Conservation (phyloP, 306 rosid genomes). For the Trifolium repens region DNA sequence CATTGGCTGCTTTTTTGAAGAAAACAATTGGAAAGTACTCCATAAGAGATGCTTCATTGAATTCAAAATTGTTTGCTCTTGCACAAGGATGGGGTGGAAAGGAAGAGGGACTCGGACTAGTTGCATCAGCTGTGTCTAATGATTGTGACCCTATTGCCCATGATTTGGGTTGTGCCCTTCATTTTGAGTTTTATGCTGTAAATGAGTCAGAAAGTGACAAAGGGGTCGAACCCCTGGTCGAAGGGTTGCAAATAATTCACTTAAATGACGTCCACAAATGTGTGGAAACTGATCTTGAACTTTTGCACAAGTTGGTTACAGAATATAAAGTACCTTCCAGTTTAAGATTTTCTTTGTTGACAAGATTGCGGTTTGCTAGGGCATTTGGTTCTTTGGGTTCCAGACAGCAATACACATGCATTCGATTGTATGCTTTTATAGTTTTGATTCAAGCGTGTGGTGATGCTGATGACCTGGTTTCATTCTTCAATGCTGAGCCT, state of each 20-base stretch:
- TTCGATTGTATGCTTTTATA: conserved; percentile 90
- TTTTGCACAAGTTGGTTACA: conserved; percentile 71
- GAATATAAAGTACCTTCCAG: conserved; percentile 79
- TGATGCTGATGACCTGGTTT: conserved; percentile 80
- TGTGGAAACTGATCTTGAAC: conserved; percentile 80
- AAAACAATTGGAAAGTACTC: conserved; percentile 89
- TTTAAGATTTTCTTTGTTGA: conserved; percentile 86
- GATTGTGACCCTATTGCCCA: conserved; percentile 65
- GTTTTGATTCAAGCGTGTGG: conserved; percentile 92
- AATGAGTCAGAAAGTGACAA: conserved; percentile 62
- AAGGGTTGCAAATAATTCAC: conserved; percentile 88
- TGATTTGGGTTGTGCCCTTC: conserved; percentile 90
- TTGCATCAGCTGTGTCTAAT: conserved; percentile 75
- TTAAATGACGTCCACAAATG: conserved; percentile 60
- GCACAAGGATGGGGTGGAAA: conserved; percentile 99
- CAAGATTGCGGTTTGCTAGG: conserved; percentile 91
- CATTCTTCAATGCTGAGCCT: conserved; percentile 95
- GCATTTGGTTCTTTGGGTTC: conserved; percentile 88
- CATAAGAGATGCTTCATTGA: conserved; percentile 78
- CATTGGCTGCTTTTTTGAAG: conserved; percentile 88
- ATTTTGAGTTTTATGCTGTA: conserved; percentile 90
- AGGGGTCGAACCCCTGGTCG: conserved; percentile 46
- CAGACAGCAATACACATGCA: conserved; percentile 89
- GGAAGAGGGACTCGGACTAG: conserved; percentile 97
- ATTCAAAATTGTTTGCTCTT: conserved; percentile 84